Conservation (phyloP, 805 yeast species). For the Trichomonascus vanleenenianus region DNA sequence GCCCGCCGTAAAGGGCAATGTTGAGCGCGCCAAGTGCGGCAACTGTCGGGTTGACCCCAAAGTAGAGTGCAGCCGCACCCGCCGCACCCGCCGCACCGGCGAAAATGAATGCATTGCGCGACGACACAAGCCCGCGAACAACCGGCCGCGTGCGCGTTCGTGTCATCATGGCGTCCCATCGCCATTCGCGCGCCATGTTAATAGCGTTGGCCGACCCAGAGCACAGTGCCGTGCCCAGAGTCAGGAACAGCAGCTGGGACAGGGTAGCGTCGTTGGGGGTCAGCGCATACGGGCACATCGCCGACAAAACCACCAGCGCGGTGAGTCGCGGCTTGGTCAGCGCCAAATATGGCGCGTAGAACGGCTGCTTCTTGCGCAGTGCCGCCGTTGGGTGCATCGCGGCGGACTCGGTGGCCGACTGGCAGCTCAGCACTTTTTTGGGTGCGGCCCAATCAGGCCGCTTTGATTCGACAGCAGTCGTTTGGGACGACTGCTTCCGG, state of each 20-base stretch:
- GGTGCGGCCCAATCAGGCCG: slow-evolving; percentile 7
- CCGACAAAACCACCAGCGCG: slow-evolving; percentile 77
- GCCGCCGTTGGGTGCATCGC: not conserved
- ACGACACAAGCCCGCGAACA: slow-evolving; percentile 69
- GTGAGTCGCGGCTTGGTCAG: slow-evolving; percentile 89
- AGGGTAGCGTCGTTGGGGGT: slow-evolving; percentile 79
- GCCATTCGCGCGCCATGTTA: slow-evolving; percentile 95
- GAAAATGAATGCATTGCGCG: slow-evolving; percentile 71
- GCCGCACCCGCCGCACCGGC: slow-evolving; percentile 65
- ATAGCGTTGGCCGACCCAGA: slow-evolving; percentile 96
- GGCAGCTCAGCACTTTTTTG: slow-evolving; percentile 14
- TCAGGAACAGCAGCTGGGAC: slow-evolving; percentile 59
- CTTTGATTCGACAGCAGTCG: not conserved
- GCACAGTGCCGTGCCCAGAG: slow-evolving; percentile 77
- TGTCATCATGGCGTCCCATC: slow-evolving; percentile 77
- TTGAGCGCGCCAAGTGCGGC: slow-evolving; percentile 74
- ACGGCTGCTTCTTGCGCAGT: slow-evolving; percentile 9
- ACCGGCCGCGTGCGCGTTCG: slow-evolving; percentile 87
- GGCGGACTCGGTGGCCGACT: slow-evolving; percentile 6
- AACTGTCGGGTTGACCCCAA: slow-evolving; percentile 83
- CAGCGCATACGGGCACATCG: slow-evolving; percentile 88
- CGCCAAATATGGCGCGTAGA: slow-evolving; percentile 43
- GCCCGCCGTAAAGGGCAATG: slow-evolving; percentile 79
- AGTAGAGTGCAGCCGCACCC: slow-evolving; percentile 61
- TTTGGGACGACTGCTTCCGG: not conserved